phyloP scores from a whole-genome alignment of 2,329 filamentous ascomycete genomes.

The Aspergillus fructus region DNA sequence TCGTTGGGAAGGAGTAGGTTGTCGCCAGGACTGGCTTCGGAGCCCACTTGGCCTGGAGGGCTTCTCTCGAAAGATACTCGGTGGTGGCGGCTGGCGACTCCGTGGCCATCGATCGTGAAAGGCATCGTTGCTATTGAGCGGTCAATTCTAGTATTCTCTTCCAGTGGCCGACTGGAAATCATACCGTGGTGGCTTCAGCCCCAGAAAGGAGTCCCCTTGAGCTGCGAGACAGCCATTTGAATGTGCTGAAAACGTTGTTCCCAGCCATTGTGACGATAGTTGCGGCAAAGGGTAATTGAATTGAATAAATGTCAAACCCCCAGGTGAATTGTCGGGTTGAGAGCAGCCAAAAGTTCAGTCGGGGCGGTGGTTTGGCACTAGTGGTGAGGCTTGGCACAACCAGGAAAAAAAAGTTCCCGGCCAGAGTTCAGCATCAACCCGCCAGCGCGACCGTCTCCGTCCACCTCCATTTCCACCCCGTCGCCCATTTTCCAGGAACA shows the following conservation, averaged over 20 bases:
- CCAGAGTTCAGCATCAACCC: constrained; percentile 22
- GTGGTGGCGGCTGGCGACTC: constrained; percentile 36
- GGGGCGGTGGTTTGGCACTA: constrained; percentile 31
- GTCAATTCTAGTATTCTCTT: neutral
- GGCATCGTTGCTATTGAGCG: constrained; percentile 42
- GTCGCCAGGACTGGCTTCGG: constrained; percentile 72
- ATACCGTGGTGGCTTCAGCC: constrained; percentile 38
- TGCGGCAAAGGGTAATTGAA: neutral
- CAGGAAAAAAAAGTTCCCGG: constrained; percentile 39
- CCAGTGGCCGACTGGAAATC: constrained; percentile 5
- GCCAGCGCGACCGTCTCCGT: constrained; percentile 16
- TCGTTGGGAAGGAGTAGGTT: constrained; percentile 82
- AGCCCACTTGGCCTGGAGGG: constrained; percentile 35
- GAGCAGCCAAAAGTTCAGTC: constrained; percentile 34
- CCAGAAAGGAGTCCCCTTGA: constrained; percentile 35
- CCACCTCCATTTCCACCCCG: constrained; percentile 5
- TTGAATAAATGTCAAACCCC: neutral
- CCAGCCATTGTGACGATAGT: constrained; percentile 33
- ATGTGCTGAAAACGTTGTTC: constrained; percentile 34
- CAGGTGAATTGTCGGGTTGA: constrained; percentile 10
- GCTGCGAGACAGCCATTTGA: constrained; percentile 40
- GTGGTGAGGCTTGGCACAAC: constrained; percentile 32
- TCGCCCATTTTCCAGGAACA: constrained; percentile 12
- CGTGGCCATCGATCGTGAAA: constrained; percentile 51
- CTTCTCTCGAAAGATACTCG: constrained; percentile 25